These are phyloP conservation scores for Hygrophoropsis aurantiaca DNA, from an alignment of 768 basidiomycete species.

Conservation along the genomic window DNA sequence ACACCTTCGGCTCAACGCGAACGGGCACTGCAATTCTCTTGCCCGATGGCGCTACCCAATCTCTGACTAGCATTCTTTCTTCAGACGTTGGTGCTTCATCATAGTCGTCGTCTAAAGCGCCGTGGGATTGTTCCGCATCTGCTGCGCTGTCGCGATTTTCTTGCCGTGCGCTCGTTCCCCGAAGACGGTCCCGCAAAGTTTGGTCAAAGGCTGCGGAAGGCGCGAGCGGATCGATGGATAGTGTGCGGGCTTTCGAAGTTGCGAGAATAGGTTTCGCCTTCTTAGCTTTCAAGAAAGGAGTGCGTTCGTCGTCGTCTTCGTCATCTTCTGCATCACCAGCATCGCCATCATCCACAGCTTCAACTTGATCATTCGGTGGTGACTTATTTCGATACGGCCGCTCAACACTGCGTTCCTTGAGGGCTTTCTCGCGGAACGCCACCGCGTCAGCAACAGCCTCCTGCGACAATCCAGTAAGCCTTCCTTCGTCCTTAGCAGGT, in stretches of 20 bases:
- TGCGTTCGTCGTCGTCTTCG: slow-evolving; percentile 30
- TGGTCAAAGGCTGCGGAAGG: slow-evolving; percentile 83
- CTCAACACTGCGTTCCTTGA: slow-evolving; percentile 45
- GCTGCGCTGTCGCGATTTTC: slow-evolving; percentile 15
- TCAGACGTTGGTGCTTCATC: slow-evolving; percentile 21
- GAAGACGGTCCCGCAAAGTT: slow-evolving; percentile 69
- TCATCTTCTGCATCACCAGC: slow-evolving; percentile 30
- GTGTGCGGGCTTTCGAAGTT: slow-evolving; percentile 19
- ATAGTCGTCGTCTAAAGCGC: slow-evolving; percentile 36
- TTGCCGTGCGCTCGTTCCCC: slow-evolving; percentile 30
- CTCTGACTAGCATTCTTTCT: slow-evolving; percentile 60
- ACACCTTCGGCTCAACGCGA: slow-evolving; percentile 97
- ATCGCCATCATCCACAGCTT: slow-evolving; percentile 24
- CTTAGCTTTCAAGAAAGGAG: slow-evolving; percentile 36
- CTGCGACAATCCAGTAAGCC: slow-evolving; percentile 72
- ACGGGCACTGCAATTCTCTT: slow-evolving; percentile 93
- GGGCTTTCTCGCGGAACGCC: slow-evolving; percentile 79
- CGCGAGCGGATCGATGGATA: slow-evolving; percentile 86
- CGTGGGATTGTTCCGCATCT: slow-evolving; percentile 28
- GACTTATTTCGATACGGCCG: slow-evolving; percentile 21
- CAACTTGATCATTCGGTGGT: slow-evolving; percentile 22
- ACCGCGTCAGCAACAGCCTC: slow-evolving; percentile 81
- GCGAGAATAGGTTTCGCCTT: slow-evolving; percentile 1
- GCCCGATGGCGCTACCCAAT: slow-evolving; percentile 78
- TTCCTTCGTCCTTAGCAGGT: slow-evolving; percentile 79